Percentiles rank a stretch among this genome's conserved stretches.
Conservation (phyloP, 345 rosid genomes). For the Gossypium ekmanianum region DNA sequence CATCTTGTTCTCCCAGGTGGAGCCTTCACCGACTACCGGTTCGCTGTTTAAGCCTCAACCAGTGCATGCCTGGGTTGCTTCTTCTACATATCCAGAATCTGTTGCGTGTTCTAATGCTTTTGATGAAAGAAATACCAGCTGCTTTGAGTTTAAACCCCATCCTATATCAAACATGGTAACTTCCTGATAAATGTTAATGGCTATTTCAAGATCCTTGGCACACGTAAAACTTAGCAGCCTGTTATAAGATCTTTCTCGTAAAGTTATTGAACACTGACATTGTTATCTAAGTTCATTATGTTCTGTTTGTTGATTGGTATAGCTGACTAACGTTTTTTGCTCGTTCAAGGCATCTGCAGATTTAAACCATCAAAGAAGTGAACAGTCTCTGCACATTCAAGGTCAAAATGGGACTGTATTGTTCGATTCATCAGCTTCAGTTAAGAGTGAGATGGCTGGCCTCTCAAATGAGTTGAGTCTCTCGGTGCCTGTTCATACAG, state of each 20-base stretch:
- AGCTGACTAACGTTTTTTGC: slow-evolving; percentile 38
- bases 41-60: slow-evolving; percentile 62
- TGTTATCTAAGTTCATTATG: slow-evolving; percentile 10
- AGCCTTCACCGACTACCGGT: slow-evolving; percentile 96
- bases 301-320: slow-evolving; percentile 16
- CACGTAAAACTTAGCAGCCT: not conserved
- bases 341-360: slow-evolving; percentile 80
- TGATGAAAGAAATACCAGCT: slow-evolving; percentile 44
- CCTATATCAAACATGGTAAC: slow-evolving; percentile 66
- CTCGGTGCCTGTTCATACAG: slow-evolving; percentile 42
- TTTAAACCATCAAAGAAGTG: slow-evolving; percentile 46
- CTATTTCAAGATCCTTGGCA: not conserved
- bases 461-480: slow-evolving; percentile 72
- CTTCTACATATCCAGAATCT: slow-evolving; percentile 36
- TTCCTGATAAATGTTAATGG: not conserved
- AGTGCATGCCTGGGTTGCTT: slow-evolving; percentile 32
- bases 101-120: slow-evolving; percentile 37
- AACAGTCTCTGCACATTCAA: slow-evolving; percentile 45
- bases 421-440: slow-evolving; percentile 40
- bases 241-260: not conserved
- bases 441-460: slow-evolving; percentile 56
- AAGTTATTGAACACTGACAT: not conserved
- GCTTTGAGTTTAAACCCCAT: slow-evolving; percentile 79
- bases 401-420: slow-evolving; percentile 42
- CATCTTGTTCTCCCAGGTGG: slow-evolving; percentile 57